phyloP scores from a whole-genome alignment of 2,329 filamentous ascomycete species.

The Pezicula neosporulosa region DNA sequence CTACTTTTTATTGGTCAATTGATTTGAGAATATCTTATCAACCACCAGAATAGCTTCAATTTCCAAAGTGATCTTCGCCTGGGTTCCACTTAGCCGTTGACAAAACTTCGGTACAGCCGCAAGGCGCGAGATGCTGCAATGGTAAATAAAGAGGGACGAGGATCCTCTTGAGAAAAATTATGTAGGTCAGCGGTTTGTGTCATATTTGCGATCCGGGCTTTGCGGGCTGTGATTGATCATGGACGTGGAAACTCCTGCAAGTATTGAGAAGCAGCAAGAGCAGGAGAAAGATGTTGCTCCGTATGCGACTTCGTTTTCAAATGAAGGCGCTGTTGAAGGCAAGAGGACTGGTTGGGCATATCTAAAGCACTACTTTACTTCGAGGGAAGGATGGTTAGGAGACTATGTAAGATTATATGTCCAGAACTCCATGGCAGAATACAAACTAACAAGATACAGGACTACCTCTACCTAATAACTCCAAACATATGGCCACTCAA shows the following conservation, averaged over 20 bases:
- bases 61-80: no score
- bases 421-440: neutral
- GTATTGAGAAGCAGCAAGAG: conserved; percentile 4
- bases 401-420: conserved; percentile 29
- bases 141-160: no score
- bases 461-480: conserved; percentile 35
- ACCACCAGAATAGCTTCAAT: no score
- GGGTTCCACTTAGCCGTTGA: no score
- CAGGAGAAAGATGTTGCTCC: conserved; percentile 11
- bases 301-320: conserved; percentile 13
- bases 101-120: no score
- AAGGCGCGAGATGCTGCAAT: no score
- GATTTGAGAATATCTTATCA: neutral
- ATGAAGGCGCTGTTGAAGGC: conserved; percentile 1
- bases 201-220: neutral
- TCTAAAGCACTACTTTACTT: conserved; percentile 31
- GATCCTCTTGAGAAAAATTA: no score
- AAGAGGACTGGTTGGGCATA: conserved; percentile 11
- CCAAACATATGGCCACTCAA: conserved; percentile 58
- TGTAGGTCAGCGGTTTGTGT: neutral
- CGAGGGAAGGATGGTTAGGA: conserved; percentile 34
- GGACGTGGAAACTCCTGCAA: neutral
- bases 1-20: neutral
- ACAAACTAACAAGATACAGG: conserved; percentile 16
- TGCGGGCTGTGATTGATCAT: neutral